Base-by-base conservation (phyloP, 2,329 filamentous ascomycete genomes). In the Rhynchosporium agropyri region DNA sequence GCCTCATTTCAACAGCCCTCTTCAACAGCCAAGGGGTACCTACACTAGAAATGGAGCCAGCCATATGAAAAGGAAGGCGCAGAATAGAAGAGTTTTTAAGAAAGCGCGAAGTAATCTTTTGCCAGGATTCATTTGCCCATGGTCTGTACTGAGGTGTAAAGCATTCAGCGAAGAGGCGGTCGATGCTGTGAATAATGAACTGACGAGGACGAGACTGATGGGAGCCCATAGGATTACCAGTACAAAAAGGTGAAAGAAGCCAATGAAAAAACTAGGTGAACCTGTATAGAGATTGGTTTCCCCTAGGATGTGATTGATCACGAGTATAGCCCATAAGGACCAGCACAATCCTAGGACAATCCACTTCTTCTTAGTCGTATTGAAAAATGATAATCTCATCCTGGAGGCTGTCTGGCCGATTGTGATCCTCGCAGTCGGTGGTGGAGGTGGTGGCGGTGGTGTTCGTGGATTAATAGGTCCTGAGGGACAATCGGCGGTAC, bases 1-100 rank as follows among this genome's bases (percentile, higher is more conserved):
- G 57, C 20, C 31, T 28, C 10, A 28, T 49, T 15, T 12, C 3
- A 10, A 29, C 4, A 20, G 2, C 46, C 10, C 38, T 6, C 1
- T 10, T 4, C 5, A 33, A 15, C 1, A 20, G 13, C 33, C 4
- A 54, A 9, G 7, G 3, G 10, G 8, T 29, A 61, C 67, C 26
- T 62, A 67, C 67, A 46, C 61, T 12, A 65, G 4, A 1, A 62
- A 3, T 26, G 62, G 65, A 42, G 62, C 20, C 0, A 50, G 1
- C 8, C 33, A 42, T 2, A 63, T n/a, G 1, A 31, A 59, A 15
- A 43, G 5, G 12, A 49, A 53, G 20, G 50, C 9, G 9, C 33
- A 36, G 33, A 10, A 6, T 36, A 10, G 9, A 10, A 10, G 9
- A 36, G 33, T 10, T 6, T 6, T 6, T 5, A 36, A 5, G 33